These are phyloP conservation scores for Diplodia mutila DNA, from an alignment of 2,329 filamentous ascomycete genomes.

Conservation along the genomic window DNA sequence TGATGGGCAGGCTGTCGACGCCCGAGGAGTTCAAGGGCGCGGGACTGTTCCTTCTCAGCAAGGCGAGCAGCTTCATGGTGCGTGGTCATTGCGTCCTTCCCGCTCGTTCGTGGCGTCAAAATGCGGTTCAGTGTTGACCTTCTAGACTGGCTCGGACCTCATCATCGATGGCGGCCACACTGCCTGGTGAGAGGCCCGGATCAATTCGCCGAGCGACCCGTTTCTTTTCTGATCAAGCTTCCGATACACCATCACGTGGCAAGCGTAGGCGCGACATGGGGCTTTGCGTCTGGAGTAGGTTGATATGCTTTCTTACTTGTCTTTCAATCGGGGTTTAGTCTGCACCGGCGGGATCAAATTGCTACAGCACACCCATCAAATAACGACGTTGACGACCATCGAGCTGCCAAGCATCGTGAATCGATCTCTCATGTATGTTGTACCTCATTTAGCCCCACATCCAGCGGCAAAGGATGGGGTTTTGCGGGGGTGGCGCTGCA, in stretches of 20 bases:
- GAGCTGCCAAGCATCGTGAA: neutral
- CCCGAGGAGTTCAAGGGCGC: slow-evolving; percentile 43
- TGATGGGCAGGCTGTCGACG: slow-evolving; percentile 60
- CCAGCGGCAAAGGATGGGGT: neutral
- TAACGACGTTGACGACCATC: neutral
- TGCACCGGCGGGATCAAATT: neutral
- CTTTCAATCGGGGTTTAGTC: neutral
- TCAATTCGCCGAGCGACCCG: too few relatives aligned
- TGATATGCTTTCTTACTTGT: neutral
- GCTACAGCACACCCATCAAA: neutral
- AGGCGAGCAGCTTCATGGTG: slow-evolving; percentile 44
- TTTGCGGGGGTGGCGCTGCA: slow-evolving; percentile 17
- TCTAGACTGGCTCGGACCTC: slow-evolving; percentile 38
- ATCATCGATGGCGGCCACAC: slow-evolving; percentile 42
- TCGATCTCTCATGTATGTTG: neutral
- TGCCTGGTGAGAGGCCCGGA: too few relatives aligned
- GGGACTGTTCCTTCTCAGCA: slow-evolving; percentile 40
- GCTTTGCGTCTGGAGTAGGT: neutral
- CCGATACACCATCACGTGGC: neutral
- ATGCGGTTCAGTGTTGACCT: neutral
- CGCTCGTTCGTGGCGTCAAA: neutral
- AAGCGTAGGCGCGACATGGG: neutral
- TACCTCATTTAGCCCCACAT: neutral
- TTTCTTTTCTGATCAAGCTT: neutral
- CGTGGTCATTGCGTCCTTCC: neutral